Base-by-base conservation (phyloP, 192 early-diverging fungal species). In the Powellomyces hirtus region DNA sequence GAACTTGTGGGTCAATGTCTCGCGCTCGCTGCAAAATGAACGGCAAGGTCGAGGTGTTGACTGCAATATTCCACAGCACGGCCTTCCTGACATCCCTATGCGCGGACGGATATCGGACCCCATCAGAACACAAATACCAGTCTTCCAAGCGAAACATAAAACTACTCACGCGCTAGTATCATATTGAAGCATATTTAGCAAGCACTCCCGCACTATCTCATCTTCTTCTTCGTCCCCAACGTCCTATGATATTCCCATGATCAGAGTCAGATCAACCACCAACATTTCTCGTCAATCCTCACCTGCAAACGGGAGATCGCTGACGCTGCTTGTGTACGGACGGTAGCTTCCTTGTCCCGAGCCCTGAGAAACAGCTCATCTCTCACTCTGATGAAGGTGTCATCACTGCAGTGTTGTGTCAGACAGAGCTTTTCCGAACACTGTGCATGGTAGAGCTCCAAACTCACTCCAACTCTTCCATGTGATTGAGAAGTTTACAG, bases 71-170 rank as follows among this genome's bases (percentile, higher is more conserved):
- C 64, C 88, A 83, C 38, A 95, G 67, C 38, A 91, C 89, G 4
- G 88, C 88, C 44, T 90, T 86, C 52, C 94, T 89, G 16, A 95
- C 91, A 60, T 95, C 92, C 16, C 88, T 90, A 61, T 24, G 50
- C 8, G 33, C n/a, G 40, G 16, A 27, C 27, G 40, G 29, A 16
- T 1, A 34, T 13, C 36, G 44, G 7, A 42, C n/a, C n/a, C n/a
- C n/a, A n/a, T n/a, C n/a, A n/a, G 6, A 53, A 14, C 26, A 22
- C 22, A 16, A 8, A 53, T 14, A 13, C 14, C 22, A 7, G 7
- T 6, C 26, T 26, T 14, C 18, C 16, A 0, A 27, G 34, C 40
- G 40, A 42, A 18, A 13, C 22, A 58, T 4, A 58, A 31, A 14
- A 22, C 2, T 29, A 84, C 79, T 64, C 81, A 89, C 88, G 89